Evolutionary conservation across 169 alveolate genomes (phyloP).

Genomic region (Plasmodium vivax): DNA sequence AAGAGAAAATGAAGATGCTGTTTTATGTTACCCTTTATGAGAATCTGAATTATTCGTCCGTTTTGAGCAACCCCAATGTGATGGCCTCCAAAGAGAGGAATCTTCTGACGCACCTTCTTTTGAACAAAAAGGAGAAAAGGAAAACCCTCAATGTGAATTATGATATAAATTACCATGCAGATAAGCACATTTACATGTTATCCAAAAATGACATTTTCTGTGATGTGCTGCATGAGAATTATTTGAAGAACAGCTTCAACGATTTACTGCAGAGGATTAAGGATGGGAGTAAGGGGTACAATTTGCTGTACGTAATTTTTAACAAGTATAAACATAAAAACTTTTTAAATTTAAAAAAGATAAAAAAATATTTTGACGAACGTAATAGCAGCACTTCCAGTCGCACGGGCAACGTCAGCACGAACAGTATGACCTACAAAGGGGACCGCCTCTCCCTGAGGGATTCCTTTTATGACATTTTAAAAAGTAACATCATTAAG

Average conservation of each 20-base stretch:
- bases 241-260: conserved; percentile 45
- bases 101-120: conserved; percentile 47
- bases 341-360: conserved; percentile 33
- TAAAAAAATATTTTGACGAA: conserved; percentile 8
- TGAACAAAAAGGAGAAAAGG: conserved; percentile 27
- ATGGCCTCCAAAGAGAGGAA: background rate
- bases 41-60: conserved; percentile 50
- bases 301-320: conserved; percentile 38
- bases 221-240: conserved; percentile 63
- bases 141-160: conserved; percentile 64
- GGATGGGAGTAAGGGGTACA: conserved; percentile 70
- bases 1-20: conserved; percentile 27
- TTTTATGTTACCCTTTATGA: conserved; percentile 45
- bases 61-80: background rate
- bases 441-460: background rate
- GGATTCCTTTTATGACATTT: conserved; percentile 32
- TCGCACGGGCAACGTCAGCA: background rate
- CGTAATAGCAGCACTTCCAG: background rate
- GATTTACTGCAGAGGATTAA: conserved; percentile 52
- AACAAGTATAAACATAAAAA: conserved; percentile 63
- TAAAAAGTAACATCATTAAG: conserved; percentile 12
- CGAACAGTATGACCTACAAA: background rate
- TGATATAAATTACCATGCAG: conserved; percentile 40
- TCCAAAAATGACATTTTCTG: conserved; percentile 66
- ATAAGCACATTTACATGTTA: conserved; percentile 39